Conservation (phyloP, 805 yeast species). For the Grigorovia transvaalensis region DNA sequence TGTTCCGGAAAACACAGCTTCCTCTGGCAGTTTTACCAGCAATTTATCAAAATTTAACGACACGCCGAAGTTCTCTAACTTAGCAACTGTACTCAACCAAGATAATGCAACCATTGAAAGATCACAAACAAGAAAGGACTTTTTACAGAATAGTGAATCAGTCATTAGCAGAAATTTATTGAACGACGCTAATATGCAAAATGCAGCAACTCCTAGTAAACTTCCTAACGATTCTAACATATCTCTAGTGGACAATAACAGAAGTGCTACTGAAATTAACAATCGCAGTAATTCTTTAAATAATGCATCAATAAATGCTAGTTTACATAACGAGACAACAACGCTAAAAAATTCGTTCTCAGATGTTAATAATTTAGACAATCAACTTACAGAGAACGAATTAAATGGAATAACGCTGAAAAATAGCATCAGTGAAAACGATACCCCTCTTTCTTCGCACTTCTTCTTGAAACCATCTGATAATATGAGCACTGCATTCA, state of each 20-base stretch:
- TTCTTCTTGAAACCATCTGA: not conserved
- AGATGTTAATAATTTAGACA: not conserved
- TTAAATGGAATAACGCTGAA: not conserved
- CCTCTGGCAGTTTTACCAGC: too few relatives aligned
- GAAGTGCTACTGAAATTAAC: not conserved
- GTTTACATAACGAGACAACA: too few relatives aligned
- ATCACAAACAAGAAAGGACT: too few relatives aligned
- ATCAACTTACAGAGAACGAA: not conserved
- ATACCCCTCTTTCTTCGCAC: not conserved
- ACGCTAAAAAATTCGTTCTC: not conserved
- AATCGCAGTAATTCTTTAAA: too few relatives aligned
- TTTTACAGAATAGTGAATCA: not conserved
- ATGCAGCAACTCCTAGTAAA: not conserved
- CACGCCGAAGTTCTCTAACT: too few relatives aligned
- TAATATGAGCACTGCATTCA: constrained; percentile 4
- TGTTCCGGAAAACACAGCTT: too few relatives aligned
- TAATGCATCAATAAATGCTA: too few relatives aligned
- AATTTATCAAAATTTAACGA: too few relatives aligned
- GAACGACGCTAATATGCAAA: not conserved
- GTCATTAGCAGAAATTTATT: too few relatives aligned
- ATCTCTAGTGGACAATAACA: not conserved
- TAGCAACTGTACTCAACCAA: too few relatives aligned
- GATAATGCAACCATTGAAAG: too few relatives aligned
- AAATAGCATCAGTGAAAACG: not conserved
- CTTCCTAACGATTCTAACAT: not conserved